Evolutionary conservation across 805 yeast species (phyloP).

Genomic region (Wickerhamiella shivajii): DNA sequence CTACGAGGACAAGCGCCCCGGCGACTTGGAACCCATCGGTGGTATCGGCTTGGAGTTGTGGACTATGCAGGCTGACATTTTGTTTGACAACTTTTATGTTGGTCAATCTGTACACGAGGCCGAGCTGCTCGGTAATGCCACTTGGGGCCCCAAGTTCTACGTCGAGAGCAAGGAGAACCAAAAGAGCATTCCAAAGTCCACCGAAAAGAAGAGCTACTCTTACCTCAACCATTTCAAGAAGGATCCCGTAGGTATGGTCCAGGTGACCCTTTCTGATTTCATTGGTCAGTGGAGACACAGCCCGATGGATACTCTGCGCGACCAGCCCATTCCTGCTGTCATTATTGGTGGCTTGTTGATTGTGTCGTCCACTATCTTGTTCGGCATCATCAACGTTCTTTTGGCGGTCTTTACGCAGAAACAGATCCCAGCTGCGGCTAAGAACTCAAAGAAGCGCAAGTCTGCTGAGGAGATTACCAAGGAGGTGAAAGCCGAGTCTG

Average conservation of each 20-base stretch:
- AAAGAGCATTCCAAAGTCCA: slow-evolving; percentile 17
- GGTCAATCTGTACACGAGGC: slow-evolving; percentile 82
- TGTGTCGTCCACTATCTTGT: slow-evolving; percentile 16
- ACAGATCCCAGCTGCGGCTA: slow-evolving; percentile 9
- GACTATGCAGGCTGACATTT: slow-evolving; percentile 63
- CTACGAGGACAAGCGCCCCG: slow-evolving; percentile 42
- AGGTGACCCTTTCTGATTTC: slow-evolving; percentile 20
- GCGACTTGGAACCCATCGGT: slow-evolving; percentile 52
- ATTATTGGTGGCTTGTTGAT: slow-evolving; percentile 19
- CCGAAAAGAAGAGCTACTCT: slow-evolving; percentile 10
- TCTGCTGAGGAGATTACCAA: slow-evolving; percentile 1
- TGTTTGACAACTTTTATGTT: slow-evolving; percentile 72
- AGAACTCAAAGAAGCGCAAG: slow-evolving; percentile 2
- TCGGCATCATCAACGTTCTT: slow-evolving; percentile 19
- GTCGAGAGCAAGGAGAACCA: slow-evolving; percentile 21
- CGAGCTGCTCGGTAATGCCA: slow-evolving; percentile 63
- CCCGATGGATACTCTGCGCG: slow-evolving; percentile 22
- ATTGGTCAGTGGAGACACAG: slow-evolving; percentile 19
- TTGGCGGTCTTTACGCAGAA: slow-evolving; percentile 11
- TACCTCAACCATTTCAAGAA: slow-evolving; percentile 20
- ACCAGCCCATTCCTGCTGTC: slow-evolving; percentile 26
- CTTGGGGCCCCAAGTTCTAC: slow-evolving; percentile 35
- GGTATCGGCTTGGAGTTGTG: slow-evolving; percentile 82
- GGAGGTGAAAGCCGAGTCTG: slow-evolving; percentile 1
- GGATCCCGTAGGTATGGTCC: slow-evolving; percentile 24